Conservation (phyloP, 495 filamentous ascomycete species). For the Aspergillus conjunctus region DNA sequence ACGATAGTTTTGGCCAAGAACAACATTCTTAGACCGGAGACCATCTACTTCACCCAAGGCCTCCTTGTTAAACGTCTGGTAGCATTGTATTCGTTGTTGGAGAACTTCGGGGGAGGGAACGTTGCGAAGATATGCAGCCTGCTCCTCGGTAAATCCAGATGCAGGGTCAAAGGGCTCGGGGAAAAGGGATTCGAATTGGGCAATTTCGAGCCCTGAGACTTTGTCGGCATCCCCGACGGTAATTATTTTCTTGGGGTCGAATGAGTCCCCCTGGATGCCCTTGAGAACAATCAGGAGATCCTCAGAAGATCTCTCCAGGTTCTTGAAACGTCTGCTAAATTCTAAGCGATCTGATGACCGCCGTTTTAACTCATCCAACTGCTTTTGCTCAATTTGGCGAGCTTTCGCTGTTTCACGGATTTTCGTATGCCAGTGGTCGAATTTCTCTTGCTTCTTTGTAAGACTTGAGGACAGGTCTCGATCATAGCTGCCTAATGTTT, state of each 20-base stretch:
- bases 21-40: constrained; percentile 48
- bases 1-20: constrained; percentile 50
- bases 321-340: constrained; percentile 61
- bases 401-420: constrained; percentile 79
- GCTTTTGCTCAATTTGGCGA: constrained; percentile 72
- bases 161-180: constrained; percentile 38
- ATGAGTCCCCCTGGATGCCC: constrained; percentile 30
- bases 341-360: constrained; percentile 60
- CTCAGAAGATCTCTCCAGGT: constrained; percentile 58
- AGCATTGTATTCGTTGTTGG: constrained; percentile 34
- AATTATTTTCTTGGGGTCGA: constrained; percentile 34
- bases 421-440: constrained; percentile 73
- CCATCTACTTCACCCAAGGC: constrained; percentile 41
- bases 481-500: constrained; percentile 65
- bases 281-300: constrained; percentile 45
- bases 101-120: constrained; percentile 35
- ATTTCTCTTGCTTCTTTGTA: constrained; percentile 75
- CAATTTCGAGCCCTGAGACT: constrained; percentile 49
- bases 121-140: constrained; percentile 36
- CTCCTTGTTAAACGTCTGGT: constrained; percentile 39
- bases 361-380: constrained; percentile 64
- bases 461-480: constrained; percentile 74
- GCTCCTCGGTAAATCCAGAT: constrained; percentile 42
- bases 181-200: constrained; percentile 41
- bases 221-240: constrained; percentile 57